Evolutionary conservation across 768 basidiomycete species (phyloP).

Genomic region (Boletus pseudo-olivaceus): DNA sequence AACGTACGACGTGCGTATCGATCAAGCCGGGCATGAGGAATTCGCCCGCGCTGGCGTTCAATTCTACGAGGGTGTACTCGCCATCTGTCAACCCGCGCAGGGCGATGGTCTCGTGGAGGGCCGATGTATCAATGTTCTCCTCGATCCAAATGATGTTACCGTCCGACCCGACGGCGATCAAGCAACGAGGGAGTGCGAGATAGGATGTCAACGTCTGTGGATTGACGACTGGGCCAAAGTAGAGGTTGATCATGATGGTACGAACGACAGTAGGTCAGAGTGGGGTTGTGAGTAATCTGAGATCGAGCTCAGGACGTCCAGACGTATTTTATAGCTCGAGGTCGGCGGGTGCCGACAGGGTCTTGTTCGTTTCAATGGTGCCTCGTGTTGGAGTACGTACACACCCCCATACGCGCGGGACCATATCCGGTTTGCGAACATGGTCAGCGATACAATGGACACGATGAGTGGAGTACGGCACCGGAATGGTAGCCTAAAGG

Average conservation of each 20-base stretch:
- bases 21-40: constrained; percentile 86
- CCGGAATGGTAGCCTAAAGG: not conserved
- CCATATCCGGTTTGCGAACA: not conserved
- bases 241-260: constrained; percentile 32
- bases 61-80: constrained; percentile 28
- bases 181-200: constrained; percentile 46
- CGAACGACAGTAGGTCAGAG: not conserved
- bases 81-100: constrained; percentile 45
- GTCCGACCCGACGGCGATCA: constrained; percentile 47
- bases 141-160: constrained; percentile 72
- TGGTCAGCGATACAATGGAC: too few species aligned
- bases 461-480: not conserved
- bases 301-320: not conserved
- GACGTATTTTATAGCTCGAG: not conserved
- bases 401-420: not conserved
- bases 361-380: not conserved
- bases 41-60: constrained; percentile 42
- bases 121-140: constrained; percentile 47
- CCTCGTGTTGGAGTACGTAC: not conserved
- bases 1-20: constrained; percentile 83
- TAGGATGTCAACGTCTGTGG: constrained; percentile 43
- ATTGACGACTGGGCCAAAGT: constrained; percentile 58
- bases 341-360: not conserved
- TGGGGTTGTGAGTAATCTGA: not conserved
- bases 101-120: constrained; percentile 49